A percentile compares a stretch with the other conserved stretches of the same genome.
phyloP scores from a whole-genome alignment of 2,329 filamentous ascomycete species.

The Ophiosphaerella narmari region DNA sequence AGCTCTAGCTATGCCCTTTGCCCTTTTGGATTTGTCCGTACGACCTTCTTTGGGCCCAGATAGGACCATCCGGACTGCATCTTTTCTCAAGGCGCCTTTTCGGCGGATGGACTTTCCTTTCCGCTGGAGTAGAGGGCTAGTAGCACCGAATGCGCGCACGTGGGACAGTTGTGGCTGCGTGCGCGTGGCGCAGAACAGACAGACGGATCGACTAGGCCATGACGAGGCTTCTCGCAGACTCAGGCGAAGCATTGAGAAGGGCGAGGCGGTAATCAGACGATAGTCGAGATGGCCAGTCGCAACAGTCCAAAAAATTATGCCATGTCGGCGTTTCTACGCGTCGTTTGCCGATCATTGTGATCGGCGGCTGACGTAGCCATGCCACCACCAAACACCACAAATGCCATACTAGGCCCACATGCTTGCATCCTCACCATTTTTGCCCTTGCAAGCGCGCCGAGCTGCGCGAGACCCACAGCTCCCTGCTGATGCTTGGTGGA shows the following conservation, averaged over 20 bases:
- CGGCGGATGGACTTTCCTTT: background rate
- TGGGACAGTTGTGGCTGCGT: slow-evolving; percentile 7
- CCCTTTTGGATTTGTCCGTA: background rate
- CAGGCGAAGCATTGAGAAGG: slow-evolving; percentile 33
- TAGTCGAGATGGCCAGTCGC: background rate
- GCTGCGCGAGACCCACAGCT: slow-evolving; percentile 5
- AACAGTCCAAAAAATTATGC: slow-evolving; percentile 9
- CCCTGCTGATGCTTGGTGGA: background rate
- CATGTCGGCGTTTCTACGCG: slow-evolving; percentile 8
- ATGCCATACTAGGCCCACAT: background rate
- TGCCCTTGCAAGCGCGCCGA: slow-evolving; percentile 6
- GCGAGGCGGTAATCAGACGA: slow-evolving; percentile 8
- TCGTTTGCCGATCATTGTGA: slow-evolving; percentile 6
- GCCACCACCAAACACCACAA: background rate
- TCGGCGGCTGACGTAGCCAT: background rate
- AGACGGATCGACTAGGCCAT: slow-evolving; percentile 20
- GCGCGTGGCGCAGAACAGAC: slow-evolving; percentile 26
- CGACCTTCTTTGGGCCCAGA: too few relatives aligned
- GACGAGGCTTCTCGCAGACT: slow-evolving; percentile 23
- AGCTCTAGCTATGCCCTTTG: background rate
- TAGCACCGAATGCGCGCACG: slow-evolving; percentile 23
- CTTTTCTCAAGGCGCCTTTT: background rate
- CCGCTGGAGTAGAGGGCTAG: slow-evolving; percentile 6
- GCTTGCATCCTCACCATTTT: background rate
- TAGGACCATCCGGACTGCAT: background rate